Percentiles rank a stretch among this genome's conserved stretches.
Conservation (phyloP, 2,329 filamentous ascomycete genomes). For the Tolypocladium nubicola region DNA sequence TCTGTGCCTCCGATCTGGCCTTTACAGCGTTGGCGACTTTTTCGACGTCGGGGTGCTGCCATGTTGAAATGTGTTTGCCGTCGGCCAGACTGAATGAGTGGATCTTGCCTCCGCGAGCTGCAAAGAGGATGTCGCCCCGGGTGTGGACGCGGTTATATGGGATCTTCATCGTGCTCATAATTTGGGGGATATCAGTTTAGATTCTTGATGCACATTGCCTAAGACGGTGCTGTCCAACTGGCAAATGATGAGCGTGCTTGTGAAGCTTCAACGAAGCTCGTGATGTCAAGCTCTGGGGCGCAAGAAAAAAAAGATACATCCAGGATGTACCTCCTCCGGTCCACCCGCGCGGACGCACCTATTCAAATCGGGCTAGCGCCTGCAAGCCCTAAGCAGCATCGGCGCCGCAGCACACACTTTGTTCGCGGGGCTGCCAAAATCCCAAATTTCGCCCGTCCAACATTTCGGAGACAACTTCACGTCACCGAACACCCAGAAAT, state of each 20-base stretch:
- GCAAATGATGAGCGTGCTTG: not conserved
- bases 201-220: not conserved
- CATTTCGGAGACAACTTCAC: conserved; percentile 10
- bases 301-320: conserved; percentile 23
- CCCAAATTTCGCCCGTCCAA: conserved; percentile 9
- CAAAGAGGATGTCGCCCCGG: conserved; percentile 52
- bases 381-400: conserved; percentile 25
- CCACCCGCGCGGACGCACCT: not conserved
- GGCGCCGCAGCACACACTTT: conserved; percentile 19
- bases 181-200: not conserved
- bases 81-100: conserved; percentile 53
- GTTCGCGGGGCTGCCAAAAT: conserved; percentile 9
- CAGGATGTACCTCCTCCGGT: conserved; percentile 14
- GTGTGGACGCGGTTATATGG: conserved; percentile 57
- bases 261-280: not conserved
- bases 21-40: conserved; percentile 19
- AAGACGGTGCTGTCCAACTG: not conserved
- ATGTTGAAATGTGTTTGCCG: conserved; percentile 49
- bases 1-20: conserved; percentile 7
- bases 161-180: conserved; percentile 27
- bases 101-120: conserved; percentile 62
- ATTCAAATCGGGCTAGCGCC: conserved; percentile 14
- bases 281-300: not conserved
- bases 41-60: conserved; percentile 40
- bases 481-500: conserved; percentile 11